Conservation (phyloP, 805 yeast genomes). For the Starmerella apis region DNA sequence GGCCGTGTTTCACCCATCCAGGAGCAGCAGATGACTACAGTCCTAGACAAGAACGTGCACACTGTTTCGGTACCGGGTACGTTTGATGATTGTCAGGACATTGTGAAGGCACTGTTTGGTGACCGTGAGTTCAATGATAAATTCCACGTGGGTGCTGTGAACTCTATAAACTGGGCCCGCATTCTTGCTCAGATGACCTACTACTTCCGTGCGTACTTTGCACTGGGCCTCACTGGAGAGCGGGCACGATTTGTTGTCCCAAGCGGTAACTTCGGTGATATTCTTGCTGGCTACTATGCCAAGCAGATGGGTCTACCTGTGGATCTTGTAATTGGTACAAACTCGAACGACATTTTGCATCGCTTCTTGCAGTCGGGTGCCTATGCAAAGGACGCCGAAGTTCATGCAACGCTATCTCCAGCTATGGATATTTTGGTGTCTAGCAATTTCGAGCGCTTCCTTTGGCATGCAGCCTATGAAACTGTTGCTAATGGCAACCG, state of each 20-base stretch:
- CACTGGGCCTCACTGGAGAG: conserved; percentile 35
- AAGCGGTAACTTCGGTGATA: conserved; percentile 97
- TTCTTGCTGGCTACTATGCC: conserved; percentile 92
- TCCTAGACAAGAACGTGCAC: conserved; percentile 83
- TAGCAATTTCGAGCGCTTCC: conserved; percentile 88
- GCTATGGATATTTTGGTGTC: conserved; percentile 98
- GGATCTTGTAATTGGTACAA: conserved; percentile 86
- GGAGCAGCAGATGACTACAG: conserved; percentile 98
- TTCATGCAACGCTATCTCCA: conserved; percentile 84
- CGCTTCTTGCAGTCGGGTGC: conserved; percentile 81
- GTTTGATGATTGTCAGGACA: conserved; percentile 96
- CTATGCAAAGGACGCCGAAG: conserved; percentile 64
- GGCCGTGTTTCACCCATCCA: conserved; percentile 97
- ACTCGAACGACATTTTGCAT: conserved; percentile 87
- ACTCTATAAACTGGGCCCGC: conserved; percentile 98
- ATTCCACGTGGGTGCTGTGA: conserved; percentile 94
- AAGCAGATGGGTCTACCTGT: conserved; percentile 90
- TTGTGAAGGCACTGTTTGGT: conserved; percentile 86
- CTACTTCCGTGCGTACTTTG: conserved; percentile 87
- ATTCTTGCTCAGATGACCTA: conserved; percentile 95
- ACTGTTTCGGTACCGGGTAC: conserved; percentile 92
- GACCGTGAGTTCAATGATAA: conserved; percentile 77
- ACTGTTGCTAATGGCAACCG: conserved; percentile 45
- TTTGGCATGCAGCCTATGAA: conserved; percentile 86
- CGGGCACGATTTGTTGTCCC: conserved; percentile 82